Evolutionary conservation across 352 stramenopile species (phyloP), one percentile per base, ranked within the genome.

Genomic region (Pythium volutum): DNA sequence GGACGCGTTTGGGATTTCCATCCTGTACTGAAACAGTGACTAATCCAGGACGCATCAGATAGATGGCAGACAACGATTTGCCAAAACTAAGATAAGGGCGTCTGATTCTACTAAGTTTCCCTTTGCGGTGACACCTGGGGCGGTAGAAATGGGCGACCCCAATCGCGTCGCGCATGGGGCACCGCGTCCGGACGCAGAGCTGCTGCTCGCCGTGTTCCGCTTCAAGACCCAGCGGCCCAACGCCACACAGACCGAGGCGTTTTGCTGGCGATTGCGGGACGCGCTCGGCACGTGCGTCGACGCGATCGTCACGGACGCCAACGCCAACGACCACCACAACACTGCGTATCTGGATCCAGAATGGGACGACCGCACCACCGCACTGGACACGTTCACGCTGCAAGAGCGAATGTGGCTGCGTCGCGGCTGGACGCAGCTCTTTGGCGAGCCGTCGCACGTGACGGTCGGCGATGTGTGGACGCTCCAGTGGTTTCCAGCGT

Each of bases 211-310:
- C 2, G 48, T 83, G 4, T 81, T 83, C 42, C 73, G 73, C n/a
- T 83, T 81, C 53, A 74, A 70, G 60, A 48, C 74, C 64, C 73
- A 80, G 43, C n/a, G 52, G 1, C 71, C 77, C 12, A 87, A 71
- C 29, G 48, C 59, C 0, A 25, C 41, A 2, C 77, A 87, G 45
- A 66, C 68, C 26, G 69, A 42, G 11, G 7, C 18, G 15, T 53
- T 67, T 7, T 81, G 75, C 36, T 16, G 20, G 5, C 26, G 25
- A 23, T 49, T 84, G n/a, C 26, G 55, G 0, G 38, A 50, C 10
- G 39, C 33, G 23, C 73, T 87, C 43, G n/a, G 38, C n/a, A 26
- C 2, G 1, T 78, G 76, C 20, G 61, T 72, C 3, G 10, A 26
- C 5, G 59, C 39, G 5, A 57, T 72, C 9, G 22, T 45, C 36